phyloP scores from a whole-genome alignment of 139 green algal genomes.

The Ulvella scutata region DNA sequence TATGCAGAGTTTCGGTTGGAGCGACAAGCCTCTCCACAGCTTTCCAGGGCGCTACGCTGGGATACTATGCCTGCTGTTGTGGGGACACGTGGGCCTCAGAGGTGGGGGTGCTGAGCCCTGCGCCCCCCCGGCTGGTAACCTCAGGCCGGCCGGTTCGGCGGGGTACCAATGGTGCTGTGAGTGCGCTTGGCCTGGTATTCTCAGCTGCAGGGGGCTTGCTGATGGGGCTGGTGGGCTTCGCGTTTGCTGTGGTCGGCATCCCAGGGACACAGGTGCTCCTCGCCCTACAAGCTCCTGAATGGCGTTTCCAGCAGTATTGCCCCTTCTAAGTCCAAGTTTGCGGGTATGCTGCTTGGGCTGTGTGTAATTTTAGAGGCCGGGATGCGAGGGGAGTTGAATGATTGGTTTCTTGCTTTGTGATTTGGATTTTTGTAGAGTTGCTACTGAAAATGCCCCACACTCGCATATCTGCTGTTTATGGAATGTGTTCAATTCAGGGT shows the following conservation, averaged over 20 bases:
- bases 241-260: background rate
- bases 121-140: constrained; percentile 66
- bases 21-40: constrained; percentile 12
- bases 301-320: too few species aligned
- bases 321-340: too few species aligned
- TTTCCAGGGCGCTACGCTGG: constrained; percentile 47
- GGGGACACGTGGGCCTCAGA: constrained; percentile 87
- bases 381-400: too few species aligned
- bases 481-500: too few species aligned
- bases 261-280: background rate
- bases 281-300: too few species aligned
- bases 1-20: constrained; percentile 12
- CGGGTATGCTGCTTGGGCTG: too few species aligned
- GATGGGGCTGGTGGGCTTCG: constrained; percentile 50
- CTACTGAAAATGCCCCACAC: too few species aligned
- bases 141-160: constrained; percentile 36
- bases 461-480: too few species aligned
- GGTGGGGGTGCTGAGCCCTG: constrained; percentile 56
- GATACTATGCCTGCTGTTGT: constrained; percentile 79
- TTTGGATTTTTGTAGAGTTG: too few species aligned
- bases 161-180: constrained; percentile 80
- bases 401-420: too few species aligned
- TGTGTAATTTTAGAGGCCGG: too few species aligned
- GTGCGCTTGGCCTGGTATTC: constrained; percentile 44
- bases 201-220: constrained; percentile 55